Evolutionary conservation across 768 basidiomycete species (phyloP), one percentile per base, ranked within the genome.

Genomic region (Suillus sp.): DNA sequence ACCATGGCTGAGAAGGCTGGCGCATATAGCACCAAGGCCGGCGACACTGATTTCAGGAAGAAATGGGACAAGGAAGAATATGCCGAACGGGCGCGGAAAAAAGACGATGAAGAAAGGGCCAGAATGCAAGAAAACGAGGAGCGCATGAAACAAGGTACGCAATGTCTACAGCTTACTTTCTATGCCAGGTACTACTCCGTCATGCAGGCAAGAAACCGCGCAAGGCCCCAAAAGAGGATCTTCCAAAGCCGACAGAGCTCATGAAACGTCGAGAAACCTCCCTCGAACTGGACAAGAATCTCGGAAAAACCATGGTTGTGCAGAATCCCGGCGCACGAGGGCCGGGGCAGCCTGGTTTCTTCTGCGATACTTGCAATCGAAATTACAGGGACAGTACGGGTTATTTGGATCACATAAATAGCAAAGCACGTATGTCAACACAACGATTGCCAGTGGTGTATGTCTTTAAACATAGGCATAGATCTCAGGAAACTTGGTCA

Each of bases 61-160:
- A 93, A 89, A 82, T 99, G 96, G 95, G 92, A 97, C 81, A 94
- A 95, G 78, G 89, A 95, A 72, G 93, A 92, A 73, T 93, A 90
- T 78, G 85, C 89, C 16, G 92, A 94, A 72, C 84, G 84, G 62
- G 96, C 95, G 11, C 88, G 87, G 74, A 87, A 88, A 71, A 90
- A 88, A 71, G 93, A 95, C 69, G 76, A 82, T 37, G 92, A 93
- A 65, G 91, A 93, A 71, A 81, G 85, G 64, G 89, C 93, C 66
- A 83, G 91, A 20, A 93, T 94, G 87, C 81, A 91, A 74, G 89
- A 92, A 74, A 94, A 93, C 67, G 93, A 94, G 64, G 89, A 91
- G 68, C 84, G 89, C 25, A 74, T 91, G 82, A 90, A 90, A 79
- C 86, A 95, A 83, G 95, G 95, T 90, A 64, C 57, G 75, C 64